Base-by-base conservation (phyloP, 2,329 filamentous ascomycete species). In the Colletotrichum eremochloae region DNA sequence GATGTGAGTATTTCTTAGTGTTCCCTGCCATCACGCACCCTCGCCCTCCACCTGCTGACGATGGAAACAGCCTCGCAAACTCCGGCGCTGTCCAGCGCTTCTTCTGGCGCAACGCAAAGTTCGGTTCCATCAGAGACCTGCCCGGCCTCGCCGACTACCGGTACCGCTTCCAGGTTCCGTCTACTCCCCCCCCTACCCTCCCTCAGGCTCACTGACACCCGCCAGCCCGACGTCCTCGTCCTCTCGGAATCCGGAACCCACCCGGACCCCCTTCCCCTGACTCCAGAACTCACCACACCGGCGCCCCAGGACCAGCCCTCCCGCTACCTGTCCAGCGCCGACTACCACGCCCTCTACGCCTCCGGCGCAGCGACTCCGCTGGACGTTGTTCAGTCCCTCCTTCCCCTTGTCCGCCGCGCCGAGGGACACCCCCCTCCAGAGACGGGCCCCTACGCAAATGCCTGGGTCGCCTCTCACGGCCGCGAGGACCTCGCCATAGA, bases 291-390 rank as follows among this genome's bases (percentile, higher is more conserved):
- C 81, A 84, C 81, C 60, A 78, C 80, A 57, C 81, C 81, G 14
- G 82, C 83, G 61, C 82, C 86, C 9, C 78, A 81, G 20, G 79
- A 82, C 56, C 78, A 84, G 15, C 76, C 80, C 6, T 85, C 84
- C 20, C 86, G 88, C 56, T 94, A 93, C 82, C 89, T 91, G 79
- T 93, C 93, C 4, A 88, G 91, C 33, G 87, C 88, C 15, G 94
- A 97, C 82, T 97, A 95, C 79, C 91, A 94, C 79, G 87, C 89
- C 63, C 88, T 93, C 52, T 97, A 95, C 83, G 87, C 86, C 74
- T 89, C 89, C 6, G 93, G 93, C 63, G 84, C 87, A 72, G 79
- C 92, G 69, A 96, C 94, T 0, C 95, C 95, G 0, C 85, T 89
- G 0, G 88, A 91, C 74, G 93, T 97, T 1, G 88, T 87, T 15